A percentile compares a stretch with the other conserved stretches of the same genome.
Conservation (phyloP, 306 rosid genomes). For the Begonia loranthoides region DNA sequence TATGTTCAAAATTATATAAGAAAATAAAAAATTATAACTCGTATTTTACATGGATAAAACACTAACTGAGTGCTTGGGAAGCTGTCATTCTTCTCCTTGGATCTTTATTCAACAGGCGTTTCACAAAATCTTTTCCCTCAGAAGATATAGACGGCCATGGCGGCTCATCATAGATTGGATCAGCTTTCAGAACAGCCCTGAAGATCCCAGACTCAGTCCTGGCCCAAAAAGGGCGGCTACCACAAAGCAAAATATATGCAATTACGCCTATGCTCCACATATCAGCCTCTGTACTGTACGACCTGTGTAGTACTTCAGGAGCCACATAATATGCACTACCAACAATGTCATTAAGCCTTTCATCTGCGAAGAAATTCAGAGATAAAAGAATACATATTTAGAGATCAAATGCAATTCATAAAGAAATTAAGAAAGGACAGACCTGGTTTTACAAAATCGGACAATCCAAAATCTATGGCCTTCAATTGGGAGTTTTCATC, state of each 20-base stretch:
- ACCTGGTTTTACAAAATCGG: conserved; percentile 93
- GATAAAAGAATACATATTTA: conserved; percentile 86
- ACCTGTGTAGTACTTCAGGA: too few species aligned
- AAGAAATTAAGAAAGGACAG: conserved; percentile 1
- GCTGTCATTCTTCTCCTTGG: conserved; percentile 91
- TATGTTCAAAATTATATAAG: conserved; percentile 14
- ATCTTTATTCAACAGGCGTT: conserved; percentile 73
- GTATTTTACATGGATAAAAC: conserved; percentile 4
- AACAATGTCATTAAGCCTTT: too few species aligned
- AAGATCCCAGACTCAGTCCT: too few species aligned
- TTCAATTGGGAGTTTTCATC: too few species aligned
- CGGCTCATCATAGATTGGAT: conserved; percentile 70
- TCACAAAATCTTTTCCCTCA: conserved; percentile 74
- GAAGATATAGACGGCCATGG: conserved; percentile 85
- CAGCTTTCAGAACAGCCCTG: conserved; percentile 78
- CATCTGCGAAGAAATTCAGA: conserved; percentile 88
- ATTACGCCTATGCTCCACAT: too few species aligned
- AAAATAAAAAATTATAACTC: conserved; percentile 6
- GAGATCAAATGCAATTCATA: too few species aligned
- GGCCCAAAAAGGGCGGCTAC: too few species aligned
- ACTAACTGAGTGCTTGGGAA: conserved; percentile 74
- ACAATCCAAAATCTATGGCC: too few species aligned
- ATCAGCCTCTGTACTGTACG: too few species aligned
- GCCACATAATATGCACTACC: too few species aligned
- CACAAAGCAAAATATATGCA: too few species aligned